phyloP scores from a whole-genome alignment of 495 filamentous ascomycete genomes.

The Cercophora samala region DNA sequence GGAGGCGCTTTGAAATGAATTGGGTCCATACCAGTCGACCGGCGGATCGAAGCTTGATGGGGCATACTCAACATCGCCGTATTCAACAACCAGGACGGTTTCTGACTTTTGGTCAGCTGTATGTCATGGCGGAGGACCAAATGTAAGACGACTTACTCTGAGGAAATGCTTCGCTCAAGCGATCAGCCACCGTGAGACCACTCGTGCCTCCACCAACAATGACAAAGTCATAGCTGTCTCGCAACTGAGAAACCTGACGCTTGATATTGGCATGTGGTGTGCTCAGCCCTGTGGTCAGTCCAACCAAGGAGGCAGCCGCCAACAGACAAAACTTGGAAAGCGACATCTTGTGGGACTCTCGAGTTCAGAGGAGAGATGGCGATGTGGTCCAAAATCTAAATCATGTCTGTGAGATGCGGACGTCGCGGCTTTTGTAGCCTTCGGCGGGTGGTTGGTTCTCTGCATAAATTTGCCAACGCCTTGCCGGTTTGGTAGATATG shows the following conservation, averaged over 20 bases:
- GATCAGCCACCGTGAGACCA: constrained; percentile 42
- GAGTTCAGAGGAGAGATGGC: not conserved
- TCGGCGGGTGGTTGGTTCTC: not conserved
- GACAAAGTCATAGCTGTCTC: constrained; percentile 36
- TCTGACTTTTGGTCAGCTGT: constrained; percentile 22
- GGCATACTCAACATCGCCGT: constrained; percentile 35
- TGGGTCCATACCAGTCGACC: not conserved
- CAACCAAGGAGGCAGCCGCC: not conserved
- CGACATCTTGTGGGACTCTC: not conserved
- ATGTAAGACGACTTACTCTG: constrained; percentile 12
- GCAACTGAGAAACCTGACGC: constrained; percentile 24
- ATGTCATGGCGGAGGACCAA: not conserved
- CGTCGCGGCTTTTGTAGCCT: not conserved
- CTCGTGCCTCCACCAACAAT: constrained; percentile 42
- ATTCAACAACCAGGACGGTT: constrained; percentile 44
- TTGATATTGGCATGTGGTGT: constrained; percentile 14
- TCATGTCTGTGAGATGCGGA: not conserved
- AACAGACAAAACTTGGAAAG: not conserved
- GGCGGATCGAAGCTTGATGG: constrained; percentile 29
- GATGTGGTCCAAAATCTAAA: not conserved
- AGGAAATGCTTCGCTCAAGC: constrained; percentile 29
- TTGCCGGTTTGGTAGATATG: not conserved
- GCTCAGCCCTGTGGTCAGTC: constrained; percentile 3
- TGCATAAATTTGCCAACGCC: not conserved
- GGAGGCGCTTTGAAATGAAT: not conserved